Conservation (phyloP, 2,329 filamentous ascomycete species). For the Penicillium occitanis region DNA sequence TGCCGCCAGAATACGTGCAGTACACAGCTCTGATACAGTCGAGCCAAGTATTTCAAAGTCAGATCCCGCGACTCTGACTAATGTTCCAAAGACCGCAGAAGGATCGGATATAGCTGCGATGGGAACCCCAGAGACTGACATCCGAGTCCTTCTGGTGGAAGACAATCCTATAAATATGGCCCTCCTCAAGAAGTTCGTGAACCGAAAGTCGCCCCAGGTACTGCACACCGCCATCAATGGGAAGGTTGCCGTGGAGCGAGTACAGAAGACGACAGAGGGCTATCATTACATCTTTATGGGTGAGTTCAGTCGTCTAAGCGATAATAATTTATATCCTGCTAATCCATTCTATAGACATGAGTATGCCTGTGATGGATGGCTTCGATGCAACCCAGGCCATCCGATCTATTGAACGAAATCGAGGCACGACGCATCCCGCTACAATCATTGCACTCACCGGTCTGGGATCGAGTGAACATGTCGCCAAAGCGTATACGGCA, state of each 20-base stretch:
- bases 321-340: background rate
- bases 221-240: background rate
- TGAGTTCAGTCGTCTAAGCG: background rate
- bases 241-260: background rate
- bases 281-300: constrained; percentile 2
- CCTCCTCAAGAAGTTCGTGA: background rate
- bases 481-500: constrained; percentile 34
- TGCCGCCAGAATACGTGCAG: background rate
- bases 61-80: background rate
- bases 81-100: background rate
- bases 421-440: constrained; percentile 20
- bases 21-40: background rate
- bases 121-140: background rate
- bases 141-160: background rate
- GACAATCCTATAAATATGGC: background rate
- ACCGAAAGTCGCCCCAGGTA: background rate
- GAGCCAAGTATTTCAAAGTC: background rate
- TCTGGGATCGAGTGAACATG: constrained; percentile 33
- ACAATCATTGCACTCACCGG: constrained; percentile 40
- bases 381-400: constrained; percentile 42
- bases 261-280: background rate
- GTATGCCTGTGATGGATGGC: constrained; percentile 43
- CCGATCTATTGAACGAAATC: constrained; percentile 31
- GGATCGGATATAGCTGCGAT: background rate
- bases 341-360: constrained; percentile 37